These are phyloP conservation scores for Wilcoxina mikolae DNA, from an alignment of 495 filamentous ascomycete genomes.

Conservation along the genomic window DNA sequence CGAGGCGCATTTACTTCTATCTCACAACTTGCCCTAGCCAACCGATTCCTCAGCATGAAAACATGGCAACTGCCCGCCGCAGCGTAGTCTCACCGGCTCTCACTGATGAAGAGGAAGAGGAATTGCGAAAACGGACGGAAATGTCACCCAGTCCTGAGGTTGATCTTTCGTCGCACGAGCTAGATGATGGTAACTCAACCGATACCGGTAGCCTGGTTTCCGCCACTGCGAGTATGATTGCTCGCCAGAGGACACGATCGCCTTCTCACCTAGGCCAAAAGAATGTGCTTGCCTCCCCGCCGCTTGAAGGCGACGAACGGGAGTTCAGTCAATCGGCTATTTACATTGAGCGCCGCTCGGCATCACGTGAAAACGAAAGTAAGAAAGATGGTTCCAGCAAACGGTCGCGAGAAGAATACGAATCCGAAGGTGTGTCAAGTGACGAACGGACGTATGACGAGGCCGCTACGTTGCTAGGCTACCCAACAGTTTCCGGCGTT, in stretches of 20 bases:
- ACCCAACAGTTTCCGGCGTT: constrained; percentile 30
- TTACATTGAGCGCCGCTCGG: constrained; percentile 55
- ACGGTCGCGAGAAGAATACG: constrained; percentile 27
- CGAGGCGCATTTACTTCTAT: constrained; percentile 90
- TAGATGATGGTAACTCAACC: constrained; percentile 51
- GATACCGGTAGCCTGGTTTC: constrained; percentile 26
- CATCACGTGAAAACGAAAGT: constrained; percentile 30
- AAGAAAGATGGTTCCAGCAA: constrained; percentile 37
- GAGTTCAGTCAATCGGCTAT: constrained; percentile 93
- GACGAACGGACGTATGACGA: constrained; percentile 38
- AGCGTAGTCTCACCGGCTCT: constrained; percentile 69
- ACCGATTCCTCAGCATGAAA: constrained; percentile 60
- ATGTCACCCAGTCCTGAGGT: constrained; percentile 84
- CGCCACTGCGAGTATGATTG: constrained; percentile 19
- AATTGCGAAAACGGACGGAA: constrained; percentile 55
- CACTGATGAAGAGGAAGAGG: constrained; percentile 60
- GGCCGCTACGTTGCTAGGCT: constrained; percentile 32
- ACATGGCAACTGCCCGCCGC: constrained; percentile 29
- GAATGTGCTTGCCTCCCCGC: constrained; percentile 44
- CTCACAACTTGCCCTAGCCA: constrained; percentile 72
- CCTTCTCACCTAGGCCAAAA: constrained; percentile 16
- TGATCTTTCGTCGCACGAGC: constrained; percentile 74
- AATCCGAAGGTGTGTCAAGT: constrained; percentile 33
- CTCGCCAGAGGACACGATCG: constrained; percentile 17
- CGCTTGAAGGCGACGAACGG: constrained; percentile 85